Percentiles rank a stretch among this genome's conserved stretches.
phyloP scores from a whole-genome alignment of 2,329 filamentous ascomycete genomes.

The Rutstroemia sp. region DNA sequence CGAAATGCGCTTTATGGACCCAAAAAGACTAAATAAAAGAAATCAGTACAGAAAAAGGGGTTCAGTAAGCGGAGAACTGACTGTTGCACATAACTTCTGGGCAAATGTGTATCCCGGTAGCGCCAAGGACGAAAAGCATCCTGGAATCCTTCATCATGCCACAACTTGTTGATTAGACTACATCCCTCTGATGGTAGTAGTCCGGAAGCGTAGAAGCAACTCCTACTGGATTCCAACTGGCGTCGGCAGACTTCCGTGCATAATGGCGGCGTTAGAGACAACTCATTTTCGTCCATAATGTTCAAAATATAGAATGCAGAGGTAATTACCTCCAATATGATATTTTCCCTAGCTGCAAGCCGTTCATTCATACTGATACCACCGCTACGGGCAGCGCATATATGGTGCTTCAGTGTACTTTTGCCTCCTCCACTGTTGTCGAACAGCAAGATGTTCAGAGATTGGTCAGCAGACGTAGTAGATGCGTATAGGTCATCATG shows the following conservation, averaged over 20 bases:
- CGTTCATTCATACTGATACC: background rate
- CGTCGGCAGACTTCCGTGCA: too few relatives aligned
- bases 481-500: too few relatives aligned
- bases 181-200: too few relatives aligned
- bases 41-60: background rate
- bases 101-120: background rate
- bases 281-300: background rate
- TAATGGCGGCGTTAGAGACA: too few relatives aligned
- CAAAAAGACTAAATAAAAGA: background rate
- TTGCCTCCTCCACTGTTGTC: background rate
- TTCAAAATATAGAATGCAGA: background rate
- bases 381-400: background rate
- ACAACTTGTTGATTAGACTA: background rate
- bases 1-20: background rate
- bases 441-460: background rate
- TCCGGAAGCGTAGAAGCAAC: too few relatives aligned
- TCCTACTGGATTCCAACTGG: too few relatives aligned
- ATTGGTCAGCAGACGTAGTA: too few relatives aligned
- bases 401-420: background rate
- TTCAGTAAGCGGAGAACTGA: background rate
- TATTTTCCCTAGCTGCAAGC: background rate
- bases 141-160: background rate
- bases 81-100: background rate
- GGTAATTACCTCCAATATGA: background rate
- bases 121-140: background rate